A percentile compares a stretch with the other conserved stretches of the same genome.
Evolutionary conservation across 768 basidiomycete genomes (phyloP).

Genomic region (Rubroboletus pulcherrimus): DNA sequence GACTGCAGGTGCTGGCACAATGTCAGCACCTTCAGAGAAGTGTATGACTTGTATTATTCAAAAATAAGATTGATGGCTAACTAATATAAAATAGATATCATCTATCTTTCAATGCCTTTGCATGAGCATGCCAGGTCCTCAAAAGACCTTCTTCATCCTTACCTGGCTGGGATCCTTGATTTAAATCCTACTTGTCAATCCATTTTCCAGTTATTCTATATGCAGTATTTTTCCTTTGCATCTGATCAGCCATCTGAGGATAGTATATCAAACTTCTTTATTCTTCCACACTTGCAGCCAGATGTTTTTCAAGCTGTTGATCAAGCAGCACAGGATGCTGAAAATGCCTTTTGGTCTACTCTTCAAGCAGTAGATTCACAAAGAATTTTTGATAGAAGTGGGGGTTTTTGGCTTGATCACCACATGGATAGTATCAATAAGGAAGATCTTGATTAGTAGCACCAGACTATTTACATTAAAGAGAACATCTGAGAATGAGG

Average conservation of each 20-base stretch:
- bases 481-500: too few species aligned
- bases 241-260: background rate
- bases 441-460: background rate
- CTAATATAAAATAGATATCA: conserved; percentile 42
- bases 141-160: conserved; percentile 48
- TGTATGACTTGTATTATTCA: conserved; percentile 33
- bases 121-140: conserved; percentile 20
- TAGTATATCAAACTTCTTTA: conserved; percentile 5
- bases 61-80: background rate
- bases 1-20: conserved; percentile 66
- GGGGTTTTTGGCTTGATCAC: conserved; percentile 10
- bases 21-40: conserved; percentile 71
- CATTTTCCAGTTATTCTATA: conserved; percentile 55
- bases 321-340: conserved; percentile 51
- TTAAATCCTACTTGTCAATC: conserved; percentile 15
- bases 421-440: background rate
- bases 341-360: conserved; percentile 50
- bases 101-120: conserved; percentile 55
- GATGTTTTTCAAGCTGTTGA: conserved; percentile 55
- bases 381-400: background rate
- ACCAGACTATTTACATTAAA: background rate
- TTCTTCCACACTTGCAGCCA: conserved; percentile 27
- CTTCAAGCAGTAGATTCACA: background rate
- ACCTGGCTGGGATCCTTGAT: conserved; percentile 47
- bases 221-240: conserved; percentile 35